Evolutionary conservation across 345 rosid species (phyloP), one percentile per base, ranked within the genome.

Genomic region (Ricinus communis): DNA sequence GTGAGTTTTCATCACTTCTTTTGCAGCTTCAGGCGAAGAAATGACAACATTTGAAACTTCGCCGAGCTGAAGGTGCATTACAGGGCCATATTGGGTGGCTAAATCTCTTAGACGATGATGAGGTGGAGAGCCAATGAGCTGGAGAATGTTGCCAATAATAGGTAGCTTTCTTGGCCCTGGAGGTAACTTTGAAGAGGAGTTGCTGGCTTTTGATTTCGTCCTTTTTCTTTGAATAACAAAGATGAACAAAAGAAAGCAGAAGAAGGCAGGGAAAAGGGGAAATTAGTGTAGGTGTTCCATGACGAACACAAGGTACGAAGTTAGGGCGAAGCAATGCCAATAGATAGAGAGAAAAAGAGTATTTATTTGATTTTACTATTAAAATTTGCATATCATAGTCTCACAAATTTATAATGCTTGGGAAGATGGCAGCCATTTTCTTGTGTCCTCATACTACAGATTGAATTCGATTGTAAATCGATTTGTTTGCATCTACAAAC

Each of bases 1-100:
- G n/a, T 62, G 66, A 22, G 50, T 62, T 41, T 41, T 62, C 66
- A 62, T 8, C 25, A 62, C 66, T 41, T 62, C 5, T 41, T 30
- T 62, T 16, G 66, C 66, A 41, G 50, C 50, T 38, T 62, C 66
- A 5, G 66, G 66, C 11, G 66, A 62, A 3, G 66, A 62, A 38
- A 62, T 62, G 30, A 62, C 31, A 19, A 62, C 16, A 7, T 19
- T 19, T 7, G 49, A 19, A 41, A 41, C 18, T 62, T 62, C 13
- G 16, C 66, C 66, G 0, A 62, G 66, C 18, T 62, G 27, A 47
- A 62, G 50, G 24, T 21, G n/a, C 66, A 62, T 62, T 5, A 62
- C 8, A 38, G 66, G 50, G 5, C 66, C 50, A 28, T 62, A 41
- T 62, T 41, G 38, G 30, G 38, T 41, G 50, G 66, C 27, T n/a